These are phyloP conservation scores for Cladosporium sp. DNA, from an alignment of 2,329 filamentous ascomycete genomes.

Conservation along the genomic window DNA sequence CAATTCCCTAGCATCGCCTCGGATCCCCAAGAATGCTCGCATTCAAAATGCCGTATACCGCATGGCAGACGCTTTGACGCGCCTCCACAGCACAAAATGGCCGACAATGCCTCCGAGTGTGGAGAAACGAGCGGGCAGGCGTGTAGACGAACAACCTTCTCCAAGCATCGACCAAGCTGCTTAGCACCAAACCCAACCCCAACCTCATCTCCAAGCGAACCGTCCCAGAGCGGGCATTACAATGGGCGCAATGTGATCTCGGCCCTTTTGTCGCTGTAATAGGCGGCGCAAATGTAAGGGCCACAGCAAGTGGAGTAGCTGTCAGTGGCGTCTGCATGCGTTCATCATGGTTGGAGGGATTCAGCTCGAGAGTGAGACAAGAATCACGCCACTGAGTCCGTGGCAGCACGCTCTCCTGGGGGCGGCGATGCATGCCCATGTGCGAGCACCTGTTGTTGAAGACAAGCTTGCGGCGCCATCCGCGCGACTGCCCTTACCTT, in stretches of 20 bases:
- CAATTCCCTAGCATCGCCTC: too few relatives aligned
- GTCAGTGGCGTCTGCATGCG: neutral
- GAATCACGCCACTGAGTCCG: conserved; percentile 6
- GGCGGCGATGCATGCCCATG: neutral
- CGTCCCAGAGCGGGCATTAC: neutral
- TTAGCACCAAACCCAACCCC: conserved; percentile 9
- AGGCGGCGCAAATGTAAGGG: neutral
- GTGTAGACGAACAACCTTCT: conserved; percentile 1
- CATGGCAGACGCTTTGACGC: neutral
- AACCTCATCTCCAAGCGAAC: conserved; percentile 2
- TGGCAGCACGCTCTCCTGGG: neutral
- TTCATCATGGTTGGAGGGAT: neutral
- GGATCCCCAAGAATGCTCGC: too few relatives aligned
- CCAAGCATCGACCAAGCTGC: conserved; percentile 6
- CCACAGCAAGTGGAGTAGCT: neutral
- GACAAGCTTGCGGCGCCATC: conserved; percentile 7
- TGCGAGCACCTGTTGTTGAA: neutral
- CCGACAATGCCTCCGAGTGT: conserved; percentile 1
- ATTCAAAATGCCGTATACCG: neutral
- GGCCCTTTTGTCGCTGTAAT: conserved; percentile 10
- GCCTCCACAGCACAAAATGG: neutral
- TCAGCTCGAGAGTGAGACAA: neutral
- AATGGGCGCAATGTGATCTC: neutral
- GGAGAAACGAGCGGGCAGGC: neutral
- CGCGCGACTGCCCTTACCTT: neutral